Base-by-base conservation (phyloP, 2,329 filamentous ascomycete species). In the Aspergillus fumigatiaffinis region DNA sequence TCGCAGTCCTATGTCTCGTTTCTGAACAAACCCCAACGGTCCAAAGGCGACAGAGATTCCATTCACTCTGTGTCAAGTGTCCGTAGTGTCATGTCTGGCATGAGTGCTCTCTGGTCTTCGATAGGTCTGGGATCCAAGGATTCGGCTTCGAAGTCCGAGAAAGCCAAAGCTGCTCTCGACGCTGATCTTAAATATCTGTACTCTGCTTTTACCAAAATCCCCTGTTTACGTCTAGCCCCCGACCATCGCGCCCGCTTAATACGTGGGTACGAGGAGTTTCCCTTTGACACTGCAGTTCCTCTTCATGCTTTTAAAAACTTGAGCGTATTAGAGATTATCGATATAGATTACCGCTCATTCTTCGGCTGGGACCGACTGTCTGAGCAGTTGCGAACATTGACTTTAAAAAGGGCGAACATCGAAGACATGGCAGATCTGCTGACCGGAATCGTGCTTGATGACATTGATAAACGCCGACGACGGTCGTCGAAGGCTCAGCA, bases 291-390 rank as follows among this genome's bases (percentile, higher is more conserved):
- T 25, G 94, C 94, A 21, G 94, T 99, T 29, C 94, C 94, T 21
- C 81, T 99, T n/a, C 89, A 96, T 73, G 90, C 90, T 8, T 97
- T 99, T 84, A 97, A 99, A 78, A 99, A 97, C 66, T 80, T 97
- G 54, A 93, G 93, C 75, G 89, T 91, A 23, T 82, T 99, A 62
- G 94, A 99, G 74, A 90, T 99, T 53, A 92, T 88, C 77, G 92
- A 95, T 76, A 89, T 97, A 71, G 94, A 99, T 75, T 97, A 96
- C 71, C 87, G 94, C 60, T 92, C 96, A 67, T 97, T 97, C 77
- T 96, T 92, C 75, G 94, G 94, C 57, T 99, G 94, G 94, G 93
- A 99, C 72, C 87, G 90, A 57, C 78, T 97, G 55, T 90, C 94
- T 8, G 94, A 99, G 71, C 92, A 97, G 73, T 79, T 99, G 61